phyloP scores from a whole-genome alignment of 257 asterid species.

The Solanum medicagineum region DNA sequence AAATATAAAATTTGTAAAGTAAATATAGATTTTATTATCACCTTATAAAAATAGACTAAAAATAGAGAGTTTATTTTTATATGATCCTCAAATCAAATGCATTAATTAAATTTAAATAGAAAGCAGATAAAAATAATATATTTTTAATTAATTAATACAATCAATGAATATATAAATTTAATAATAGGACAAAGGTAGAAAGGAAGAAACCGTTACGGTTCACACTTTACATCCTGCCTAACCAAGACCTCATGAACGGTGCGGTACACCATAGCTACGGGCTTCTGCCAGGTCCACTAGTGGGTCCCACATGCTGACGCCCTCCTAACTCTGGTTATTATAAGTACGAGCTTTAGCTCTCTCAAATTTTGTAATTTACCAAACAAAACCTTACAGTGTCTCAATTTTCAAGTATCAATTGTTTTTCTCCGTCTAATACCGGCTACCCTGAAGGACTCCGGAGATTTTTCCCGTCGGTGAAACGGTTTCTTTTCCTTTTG shows the following conservation, averaged over 20 bases:
- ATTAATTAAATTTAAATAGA: too few relatives aligned
- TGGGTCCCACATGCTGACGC: not conserved
- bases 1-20: too few relatives aligned
- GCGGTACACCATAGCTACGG: not conserved
- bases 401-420: not conserved
- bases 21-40: too few relatives aligned
- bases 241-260: not conserved
- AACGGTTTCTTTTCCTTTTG: not conserved
- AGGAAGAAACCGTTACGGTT: not conserved
- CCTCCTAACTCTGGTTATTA: not conserved
- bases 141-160: too few relatives aligned
- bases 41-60: too few relatives aligned
- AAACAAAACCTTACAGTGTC: not conserved
- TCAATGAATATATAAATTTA: too few relatives aligned
- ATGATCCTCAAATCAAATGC: too few relatives aligned
- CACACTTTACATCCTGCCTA: not conserved
- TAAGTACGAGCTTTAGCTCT: not conserved
- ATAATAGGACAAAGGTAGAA: not conserved
- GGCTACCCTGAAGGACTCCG: not conserved
- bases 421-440: not conserved
- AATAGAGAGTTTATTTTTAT: too few relatives aligned
- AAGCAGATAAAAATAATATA: too few relatives aligned
- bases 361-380: not conserved
- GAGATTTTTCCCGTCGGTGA: not conserved
- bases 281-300: not conserved